These are phyloP conservation scores for Artemisia annua DNA, from an alignment of 129 eudicot species.

Conservation along the genomic window DNA sequence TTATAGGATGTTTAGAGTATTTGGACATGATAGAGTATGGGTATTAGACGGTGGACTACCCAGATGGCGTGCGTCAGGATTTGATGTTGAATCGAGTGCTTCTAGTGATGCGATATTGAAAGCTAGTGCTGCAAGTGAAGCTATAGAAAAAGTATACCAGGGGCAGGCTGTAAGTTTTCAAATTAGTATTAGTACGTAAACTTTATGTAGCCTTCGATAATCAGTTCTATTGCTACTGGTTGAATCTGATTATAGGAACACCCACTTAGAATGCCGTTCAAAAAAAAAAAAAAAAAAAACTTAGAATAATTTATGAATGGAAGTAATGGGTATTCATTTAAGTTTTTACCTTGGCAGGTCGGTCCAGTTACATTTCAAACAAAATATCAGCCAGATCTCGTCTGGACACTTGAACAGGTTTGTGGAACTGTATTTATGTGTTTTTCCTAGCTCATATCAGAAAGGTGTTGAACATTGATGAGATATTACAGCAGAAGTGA, in stretches of 20 bases:
- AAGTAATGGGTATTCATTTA: not conserved
- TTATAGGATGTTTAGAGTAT: conserved; percentile 96
- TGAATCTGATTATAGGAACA: not conserved
- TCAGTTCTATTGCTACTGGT: not conserved
- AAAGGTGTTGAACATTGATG: conserved; percentile 11
- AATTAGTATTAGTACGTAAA: not conserved
- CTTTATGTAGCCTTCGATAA: too few species aligned
- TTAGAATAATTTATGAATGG: conserved; percentile 7
- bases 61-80: conserved; percentile 86
- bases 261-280: too few species aligned
- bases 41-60: conserved; percentile 98
- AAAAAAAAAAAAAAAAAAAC: too few species aligned
- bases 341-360: conserved; percentile 52
- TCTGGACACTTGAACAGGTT: conserved; percentile 96
- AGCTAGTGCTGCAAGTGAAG: conserved; percentile 96
- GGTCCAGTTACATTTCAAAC: conserved; percentile 82
- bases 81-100: conserved; percentile 86
- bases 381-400: conserved; percentile 81
- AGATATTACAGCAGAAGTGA: not conserved
- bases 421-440: conserved; percentile 8
- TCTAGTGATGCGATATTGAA: conserved; percentile 80
- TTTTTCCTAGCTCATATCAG: not conserved
- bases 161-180: conserved; percentile 61
- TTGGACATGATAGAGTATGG: conserved; percentile 95
- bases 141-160: conserved; percentile 84